Base-by-base conservation (phyloP, 495 filamentous ascomycete genomes). In the Venustampulla echinocandica region DNA sequence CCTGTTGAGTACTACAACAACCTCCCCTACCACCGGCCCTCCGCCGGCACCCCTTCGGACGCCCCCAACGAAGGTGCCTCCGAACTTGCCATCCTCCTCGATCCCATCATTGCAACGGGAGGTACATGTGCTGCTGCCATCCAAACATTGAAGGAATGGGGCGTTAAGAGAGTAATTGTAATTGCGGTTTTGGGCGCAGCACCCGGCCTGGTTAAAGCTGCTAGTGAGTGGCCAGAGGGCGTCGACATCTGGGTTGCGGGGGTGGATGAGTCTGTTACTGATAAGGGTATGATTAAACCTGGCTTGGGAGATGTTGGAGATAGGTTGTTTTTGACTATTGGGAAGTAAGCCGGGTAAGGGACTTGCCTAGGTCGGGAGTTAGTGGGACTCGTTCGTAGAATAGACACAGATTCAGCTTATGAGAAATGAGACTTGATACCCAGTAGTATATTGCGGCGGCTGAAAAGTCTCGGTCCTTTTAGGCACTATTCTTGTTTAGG, bases 1-100 rank as follows among this genome's bases (percentile, higher is more conserved):
- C 89, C 90, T 0, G 90, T 97, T 38, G 90, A 97, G 68, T 97
- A 97, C 75, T 97, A 97, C 73, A 97, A 87, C 69, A 97, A 97
- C 65, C 84, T 97, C 15, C 90, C 90, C 27, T 84, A 86, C 64
- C 79, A 87, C 58, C 15, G 43, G 62, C 23, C 64, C 50, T 7
- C 62, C 54, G 22, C 57, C 46, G 56, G 62, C 40, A 63, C 76
- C 1, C 58, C 64, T 41, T 53, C 62, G 44, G 47, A 44, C 33
- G 66, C 70, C 37, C 63, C 61, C 2, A 70, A 74, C 9, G 62
- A 68, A 10, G 68, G 69, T 1, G 62, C 62, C 10, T 64, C 69
- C 10, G 72, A 77, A 20, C 69, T 94, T 7, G 87, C 88, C 18
- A 79, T 97, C 55, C 71, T 97, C 14, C 71, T 95, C 1, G 90